These are phyloP conservation scores for Blastobotrys americana DNA, from an alignment of 805 yeast genomes.

Conservation along the genomic window DNA sequence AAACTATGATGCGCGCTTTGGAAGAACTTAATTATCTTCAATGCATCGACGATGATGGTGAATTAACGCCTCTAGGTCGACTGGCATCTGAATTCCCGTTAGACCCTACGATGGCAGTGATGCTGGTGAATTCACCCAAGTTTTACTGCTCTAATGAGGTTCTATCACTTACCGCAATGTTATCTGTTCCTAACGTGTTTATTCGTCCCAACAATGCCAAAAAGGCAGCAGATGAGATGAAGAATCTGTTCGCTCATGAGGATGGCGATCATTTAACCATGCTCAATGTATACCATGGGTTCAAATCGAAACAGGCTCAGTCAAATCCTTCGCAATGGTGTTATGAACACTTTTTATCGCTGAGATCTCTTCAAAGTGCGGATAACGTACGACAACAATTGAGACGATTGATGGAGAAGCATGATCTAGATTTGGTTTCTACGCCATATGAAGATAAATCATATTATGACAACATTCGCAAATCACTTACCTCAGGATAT, in stretches of 20 bases:
- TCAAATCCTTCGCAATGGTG: constrained; percentile 70
- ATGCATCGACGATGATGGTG: constrained; percentile 89
- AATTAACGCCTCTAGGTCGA: constrained; percentile 81
- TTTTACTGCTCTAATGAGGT: constrained; percentile 85
- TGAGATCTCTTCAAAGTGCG: constrained; percentile 80
- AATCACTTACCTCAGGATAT: constrained; percentile 85
- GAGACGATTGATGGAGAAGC: constrained; percentile 71
- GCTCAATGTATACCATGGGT: constrained; percentile 81
- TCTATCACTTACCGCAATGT: constrained; percentile 77
- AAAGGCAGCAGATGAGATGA: constrained; percentile 86
- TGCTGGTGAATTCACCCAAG: constrained; percentile 81
- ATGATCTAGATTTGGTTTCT: constrained; percentile 64
- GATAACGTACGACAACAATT: constrained; percentile 80
- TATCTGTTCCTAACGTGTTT: constrained; percentile 91
- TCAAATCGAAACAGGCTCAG: constrained; percentile 64
- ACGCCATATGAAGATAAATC: constrained; percentile 56
- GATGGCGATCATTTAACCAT: constrained; percentile 93
- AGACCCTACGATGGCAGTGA: constrained; percentile 91
- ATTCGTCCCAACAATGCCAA: constrained; percentile 85
- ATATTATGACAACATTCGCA: constrained; percentile 72
- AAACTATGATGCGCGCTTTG: constrained; percentile 98
- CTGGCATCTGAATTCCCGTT: constrained; percentile 88
- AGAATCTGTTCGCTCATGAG: constrained; percentile 79
- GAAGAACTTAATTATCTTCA: constrained; percentile 89
- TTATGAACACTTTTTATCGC: constrained; percentile 77